phyloP scores from a whole-genome alignment of 768 basidiomycete species.

The Pleurotus tuoliensis region DNA sequence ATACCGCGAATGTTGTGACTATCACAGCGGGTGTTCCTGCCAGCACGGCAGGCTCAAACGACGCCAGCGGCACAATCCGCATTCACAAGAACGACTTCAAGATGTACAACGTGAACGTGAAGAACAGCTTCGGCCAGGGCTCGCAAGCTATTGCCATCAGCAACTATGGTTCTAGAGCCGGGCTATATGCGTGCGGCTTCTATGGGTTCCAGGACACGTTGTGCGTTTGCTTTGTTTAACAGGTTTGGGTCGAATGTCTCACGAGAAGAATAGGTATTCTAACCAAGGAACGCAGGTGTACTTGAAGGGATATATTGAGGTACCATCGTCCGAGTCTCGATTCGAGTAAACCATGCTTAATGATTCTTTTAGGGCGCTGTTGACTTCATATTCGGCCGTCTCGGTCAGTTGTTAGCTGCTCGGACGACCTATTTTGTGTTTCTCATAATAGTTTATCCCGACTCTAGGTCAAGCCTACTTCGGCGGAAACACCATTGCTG shows the following conservation, averaged over 20 bases:
- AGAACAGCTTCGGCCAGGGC: constrained; percentile 41
- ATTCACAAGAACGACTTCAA: constrained; percentile 44
- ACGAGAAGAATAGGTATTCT: constrained; percentile 11
- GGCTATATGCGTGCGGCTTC: constrained; percentile 43
- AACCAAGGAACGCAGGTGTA: constrained; percentile 48
- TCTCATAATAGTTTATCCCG: neutral
- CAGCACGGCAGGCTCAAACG: constrained; percentile 37
- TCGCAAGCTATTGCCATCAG: constrained; percentile 47
- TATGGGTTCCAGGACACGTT: constrained; percentile 48
- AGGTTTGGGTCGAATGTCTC: neutral
- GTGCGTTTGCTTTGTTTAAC: constrained; percentile 15
- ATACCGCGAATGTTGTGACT: constrained; percentile 35
- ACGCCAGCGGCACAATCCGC: constrained; percentile 44
- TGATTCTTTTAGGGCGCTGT: constrained; percentile 33
- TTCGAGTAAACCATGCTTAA: neutral
- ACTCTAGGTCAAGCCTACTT: constrained; percentile 38
- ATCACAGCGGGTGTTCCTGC: constrained; percentile 33
- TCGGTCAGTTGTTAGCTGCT: constrained; percentile 4
- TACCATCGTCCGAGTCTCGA: constrained; percentile 9
- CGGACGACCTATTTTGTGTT: neutral
- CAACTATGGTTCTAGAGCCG: constrained; percentile 42
- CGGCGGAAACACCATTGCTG: constrained; percentile 44
- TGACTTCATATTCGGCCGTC: constrained; percentile 50
- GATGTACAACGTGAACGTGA: constrained; percentile 48
- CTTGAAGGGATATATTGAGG: constrained; percentile 44